Percentiles rank a stretch among this genome's conserved stretches.
Evolutionary conservation across 2,329 filamentous ascomycete genomes (phyloP).

Genomic region (Monilinia laxa): DNA sequence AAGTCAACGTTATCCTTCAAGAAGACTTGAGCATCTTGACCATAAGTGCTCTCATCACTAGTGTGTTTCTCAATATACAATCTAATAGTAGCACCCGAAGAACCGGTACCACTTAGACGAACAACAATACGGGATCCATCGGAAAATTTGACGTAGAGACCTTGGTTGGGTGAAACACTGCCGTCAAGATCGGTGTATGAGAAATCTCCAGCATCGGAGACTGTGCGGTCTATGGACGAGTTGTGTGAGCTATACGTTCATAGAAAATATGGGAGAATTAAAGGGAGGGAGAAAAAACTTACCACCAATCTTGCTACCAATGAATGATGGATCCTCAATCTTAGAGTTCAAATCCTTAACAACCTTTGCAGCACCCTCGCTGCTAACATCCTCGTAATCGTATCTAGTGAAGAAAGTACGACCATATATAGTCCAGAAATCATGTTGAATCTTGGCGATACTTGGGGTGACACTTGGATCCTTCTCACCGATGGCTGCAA

Average conservation of each 20-base stretch:
- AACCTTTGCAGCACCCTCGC: constrained; percentile 86
- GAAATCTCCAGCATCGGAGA: constrained; percentile 90
- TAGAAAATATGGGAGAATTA: not conserved
- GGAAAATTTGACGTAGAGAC: constrained; percentile 90
- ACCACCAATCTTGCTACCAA: constrained; percentile 79
- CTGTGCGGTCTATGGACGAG: constrained; percentile 63
- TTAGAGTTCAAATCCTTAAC: constrained; percentile 77
- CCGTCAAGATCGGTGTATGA: constrained; percentile 98
- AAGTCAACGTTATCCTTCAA: constrained; percentile 85
- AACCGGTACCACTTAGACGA: constrained; percentile 90
- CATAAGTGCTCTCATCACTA: constrained; percentile 73
- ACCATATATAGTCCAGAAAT: constrained; percentile 96
- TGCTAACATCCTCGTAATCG: constrained; percentile 95
- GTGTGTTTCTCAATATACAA: constrained; percentile 97
- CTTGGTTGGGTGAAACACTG: constrained; percentile 92
- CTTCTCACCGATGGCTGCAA: constrained; percentile 85
- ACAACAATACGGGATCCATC: constrained; percentile 95
- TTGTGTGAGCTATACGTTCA: constrained; percentile 20
- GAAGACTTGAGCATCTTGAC: constrained; percentile 86
- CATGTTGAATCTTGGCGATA: constrained; percentile 93
- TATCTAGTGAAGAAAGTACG: constrained; percentile 99
- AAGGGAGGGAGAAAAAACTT: constrained; percentile 35
- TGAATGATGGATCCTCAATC: constrained; percentile 70
- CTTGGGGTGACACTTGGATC: constrained; percentile 78
- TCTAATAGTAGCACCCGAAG: constrained; percentile 91